Base-by-base conservation (phyloP, 805 yeast genomes). In the Metschnikowia peoriensis region DNA sequence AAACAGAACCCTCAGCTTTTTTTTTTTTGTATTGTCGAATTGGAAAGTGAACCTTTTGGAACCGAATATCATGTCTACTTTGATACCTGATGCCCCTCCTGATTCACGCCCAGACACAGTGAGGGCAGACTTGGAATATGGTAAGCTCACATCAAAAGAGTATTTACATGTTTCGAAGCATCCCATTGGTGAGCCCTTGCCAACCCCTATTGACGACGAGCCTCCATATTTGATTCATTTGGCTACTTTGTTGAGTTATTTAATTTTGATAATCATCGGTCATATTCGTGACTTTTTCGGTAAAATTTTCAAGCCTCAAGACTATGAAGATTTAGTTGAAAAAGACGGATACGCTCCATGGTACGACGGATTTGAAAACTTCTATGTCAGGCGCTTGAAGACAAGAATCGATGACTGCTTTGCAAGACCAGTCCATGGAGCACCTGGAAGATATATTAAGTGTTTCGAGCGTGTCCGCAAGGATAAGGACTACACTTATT, bases 391-490 rank as follows among this genome's bases (percentile, higher is more conserved):
- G 63, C 85, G 98, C 63, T 80, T 94, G 77, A 92, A 94, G 68
- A 82, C 80, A 61, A 87, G 97, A 70, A 82, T 94, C 53, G 96
- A 89, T 67, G 98, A 93, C 71, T 90, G 97, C 70, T 94, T 94
- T 69, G 89, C 96, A 1, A 84, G 97, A 67, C 97, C 97, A 41
- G 89, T 96, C n/a, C 87, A 88, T 54, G 98, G 97, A 47, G 98
- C 93, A 17, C 98, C 99, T 1, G 99, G 99, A 28, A 83, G 99
- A 68, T 86, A 77, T 64, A 84, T 93, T 61, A 81, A 84, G 52
- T 86, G 96, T 62, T 85, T 86, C 62, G 92, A 90, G 62, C 83
- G 99, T 61, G 71, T 76, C 34, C 79, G 91, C n/a, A 86, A 86
- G 59, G 80, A 81, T 62, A 83, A 84, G 65, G 55, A 49, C 10